Evolutionary conservation across 441 rosid species (phyloP), one percentile per base, ranked within the genome.

Genomic region (Euphorbia corollata): DNA sequence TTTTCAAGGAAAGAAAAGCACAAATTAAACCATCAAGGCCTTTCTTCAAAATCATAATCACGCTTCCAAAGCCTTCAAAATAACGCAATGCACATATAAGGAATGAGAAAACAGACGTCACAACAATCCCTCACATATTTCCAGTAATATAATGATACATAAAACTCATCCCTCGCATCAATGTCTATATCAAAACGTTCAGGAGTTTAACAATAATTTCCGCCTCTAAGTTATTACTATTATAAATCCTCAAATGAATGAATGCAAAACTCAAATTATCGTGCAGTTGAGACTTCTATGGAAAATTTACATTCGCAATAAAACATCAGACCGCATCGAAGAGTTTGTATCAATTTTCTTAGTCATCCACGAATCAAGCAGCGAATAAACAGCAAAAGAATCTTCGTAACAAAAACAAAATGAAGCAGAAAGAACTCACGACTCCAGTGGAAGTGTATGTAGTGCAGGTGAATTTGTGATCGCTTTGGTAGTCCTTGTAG

Each of bases 401-500:
- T 0, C 64, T 19, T 1, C 8, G 56, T 19, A 48, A 55, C 36
- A 8, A 20, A 59, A 64, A 6, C 6, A 32, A 32, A 32, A 32
- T 32, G 36, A 24, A 11, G 20, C 5, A 5, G 30, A 10, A 22
- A 71, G 60, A 56, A 77, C 95, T 83, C 78, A 93, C 97, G n/a
- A 89, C 78, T 73, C 99, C 99, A 54, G 74, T 36, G 32, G 96
- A 71, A 32, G 97, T 85, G 78, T 74, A 84, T 38, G 99, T 91
- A 47, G 97, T 89, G 80, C 91, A 24, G 67, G 83, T 83, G 81
- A 94, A 81, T 79, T 89, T 94, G 78, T 91, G 99, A 83, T 91
- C 97, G 72, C 73, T 72, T 81, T 86, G 96, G 67, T 91, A 87
- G 73, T 94, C 97, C 85, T 79, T 89, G 82, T 89, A 86, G 22